Percentiles rank a stretch among this genome's conserved stretches.
Evolutionary conservation across 257 asterid species (phyloP).

Genomic region (Forsythia viridissima): DNA sequence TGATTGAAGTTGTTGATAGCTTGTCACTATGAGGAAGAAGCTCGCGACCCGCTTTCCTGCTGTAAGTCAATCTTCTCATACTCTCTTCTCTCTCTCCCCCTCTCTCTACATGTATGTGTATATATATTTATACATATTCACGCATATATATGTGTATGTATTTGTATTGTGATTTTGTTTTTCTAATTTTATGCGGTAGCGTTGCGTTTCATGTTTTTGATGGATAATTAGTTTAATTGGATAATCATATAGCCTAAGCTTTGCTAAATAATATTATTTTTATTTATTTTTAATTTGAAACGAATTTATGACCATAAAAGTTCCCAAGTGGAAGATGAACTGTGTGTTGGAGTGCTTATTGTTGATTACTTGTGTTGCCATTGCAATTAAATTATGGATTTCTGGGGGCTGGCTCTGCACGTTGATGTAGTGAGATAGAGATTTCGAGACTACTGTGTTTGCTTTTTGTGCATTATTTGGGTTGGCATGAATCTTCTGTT

Average conservation of each 20-base stretch:
- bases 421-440: neutral
- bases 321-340: neutral
- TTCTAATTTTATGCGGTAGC: neutral
- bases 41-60: constrained; percentile 87
- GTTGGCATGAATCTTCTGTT: neutral
- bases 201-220: neutral
- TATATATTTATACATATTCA: neutral
- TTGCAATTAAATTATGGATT: neutral
- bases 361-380: neutral
- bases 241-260: neutral
- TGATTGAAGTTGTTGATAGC: constrained; percentile 19
- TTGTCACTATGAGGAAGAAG: constrained; percentile 67
- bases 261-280: neutral
- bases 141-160: neutral
- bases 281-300: neutral
- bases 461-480: neutral
- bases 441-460: neutral
- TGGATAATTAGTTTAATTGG: neutral
- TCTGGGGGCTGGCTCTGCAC: neutral
- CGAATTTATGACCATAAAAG: neutral
- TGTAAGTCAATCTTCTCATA: constrained; percentile 35
- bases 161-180: neutral
- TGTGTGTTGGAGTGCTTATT: neutral
- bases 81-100: neutral
- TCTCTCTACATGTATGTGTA: neutral